Evolutionary conservation across 1,139 yeast species (phyloP).

Genomic region (Suhomyces anneliseae): DNA sequence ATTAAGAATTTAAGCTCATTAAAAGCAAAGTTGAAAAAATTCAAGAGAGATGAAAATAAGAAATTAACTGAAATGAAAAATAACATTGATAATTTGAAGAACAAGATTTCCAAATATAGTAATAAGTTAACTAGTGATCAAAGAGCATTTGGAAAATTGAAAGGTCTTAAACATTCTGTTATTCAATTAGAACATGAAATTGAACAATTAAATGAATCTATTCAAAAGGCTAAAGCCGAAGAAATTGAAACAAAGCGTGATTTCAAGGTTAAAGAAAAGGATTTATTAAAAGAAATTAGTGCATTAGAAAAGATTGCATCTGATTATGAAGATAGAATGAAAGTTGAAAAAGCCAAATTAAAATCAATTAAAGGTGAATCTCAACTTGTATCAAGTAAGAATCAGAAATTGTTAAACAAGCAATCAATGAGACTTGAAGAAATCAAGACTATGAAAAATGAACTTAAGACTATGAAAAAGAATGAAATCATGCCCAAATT

Average conservation of each 20-base stretch:
- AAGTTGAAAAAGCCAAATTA: constrained; percentile 23
- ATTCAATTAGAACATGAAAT: constrained; percentile 43
- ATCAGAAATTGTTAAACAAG: constrained; percentile 30
- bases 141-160: constrained; percentile 38
- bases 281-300: constrained; percentile 23
- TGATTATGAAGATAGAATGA: constrained; percentile 29
- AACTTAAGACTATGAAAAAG: constrained; percentile 32
- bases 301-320: constrained; percentile 25
- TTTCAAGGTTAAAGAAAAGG: constrained; percentile 22
- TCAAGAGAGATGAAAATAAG: constrained; percentile 63
- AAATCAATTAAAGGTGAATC: constrained; percentile 26
- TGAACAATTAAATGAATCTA: constrained; percentile 23
- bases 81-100: constrained; percentile 58
- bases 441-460: constrained; percentile 24
- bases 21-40: constrained; percentile 53
- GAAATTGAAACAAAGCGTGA: constrained; percentile 19
- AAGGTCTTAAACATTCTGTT: constrained; percentile 44
- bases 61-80: constrained; percentile 50
- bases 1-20: constrained; percentile 54
- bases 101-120: constrained; percentile 43
- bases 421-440: constrained; percentile 27
- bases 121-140: constrained; percentile 28
- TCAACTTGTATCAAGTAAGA: constrained; percentile 22
- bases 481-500: constrained; percentile 28
- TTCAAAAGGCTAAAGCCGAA: constrained; percentile 19